A percentile compares a stretch with the other conserved stretches of the same genome.
phyloP scores from a whole-genome alignment of 1,139 yeast species.

The Taphrina deformans region DNA sequence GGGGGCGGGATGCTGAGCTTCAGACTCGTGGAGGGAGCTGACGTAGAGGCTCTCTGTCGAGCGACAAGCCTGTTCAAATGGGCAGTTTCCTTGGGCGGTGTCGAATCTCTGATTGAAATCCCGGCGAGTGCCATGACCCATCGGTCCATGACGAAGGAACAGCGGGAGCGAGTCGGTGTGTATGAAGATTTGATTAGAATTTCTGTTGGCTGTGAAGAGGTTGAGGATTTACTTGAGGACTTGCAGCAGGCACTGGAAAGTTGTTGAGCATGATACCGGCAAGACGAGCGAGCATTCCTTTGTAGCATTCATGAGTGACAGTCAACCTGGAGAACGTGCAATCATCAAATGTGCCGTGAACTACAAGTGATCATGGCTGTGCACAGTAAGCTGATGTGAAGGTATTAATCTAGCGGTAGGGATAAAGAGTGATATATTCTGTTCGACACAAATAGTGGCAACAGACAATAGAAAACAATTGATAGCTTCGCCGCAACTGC shows the following conservation, averaged over 20 bases:
- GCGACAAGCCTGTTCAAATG: slow-evolving; percentile 74
- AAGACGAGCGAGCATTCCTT: neutral
- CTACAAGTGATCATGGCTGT: neutral
- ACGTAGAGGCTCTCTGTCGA: slow-evolving; percentile 72
- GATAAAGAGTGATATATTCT: neutral
- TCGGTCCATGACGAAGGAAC: slow-evolving; percentile 80
- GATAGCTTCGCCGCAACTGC: neutral
- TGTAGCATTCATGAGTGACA: neutral
- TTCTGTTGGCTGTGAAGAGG: slow-evolving; percentile 84
- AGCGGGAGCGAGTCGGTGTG: slow-evolving; percentile 79
- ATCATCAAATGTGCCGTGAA: neutral
- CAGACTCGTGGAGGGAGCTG: slow-evolving; percentile 81
- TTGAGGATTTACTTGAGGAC: slow-evolving; percentile 71
- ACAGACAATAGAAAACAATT: neutral
- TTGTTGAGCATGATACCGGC: neutral
- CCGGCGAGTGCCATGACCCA: slow-evolving; percentile 87
- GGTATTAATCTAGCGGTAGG: no score
- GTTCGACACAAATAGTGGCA: neutral
- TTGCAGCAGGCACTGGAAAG: slow-evolving; percentile 43
- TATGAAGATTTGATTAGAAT: slow-evolving; percentile 78
- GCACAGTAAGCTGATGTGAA: neutral
- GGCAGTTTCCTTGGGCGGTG: slow-evolving; percentile 89
- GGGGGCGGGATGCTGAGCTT: slow-evolving; percentile 94
- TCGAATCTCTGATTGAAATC: slow-evolving; percentile 80
- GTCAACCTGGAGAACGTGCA: neutral